phyloP scores from a whole-genome alignment of 257 asterid species.

The Plantago ovata region DNA sequence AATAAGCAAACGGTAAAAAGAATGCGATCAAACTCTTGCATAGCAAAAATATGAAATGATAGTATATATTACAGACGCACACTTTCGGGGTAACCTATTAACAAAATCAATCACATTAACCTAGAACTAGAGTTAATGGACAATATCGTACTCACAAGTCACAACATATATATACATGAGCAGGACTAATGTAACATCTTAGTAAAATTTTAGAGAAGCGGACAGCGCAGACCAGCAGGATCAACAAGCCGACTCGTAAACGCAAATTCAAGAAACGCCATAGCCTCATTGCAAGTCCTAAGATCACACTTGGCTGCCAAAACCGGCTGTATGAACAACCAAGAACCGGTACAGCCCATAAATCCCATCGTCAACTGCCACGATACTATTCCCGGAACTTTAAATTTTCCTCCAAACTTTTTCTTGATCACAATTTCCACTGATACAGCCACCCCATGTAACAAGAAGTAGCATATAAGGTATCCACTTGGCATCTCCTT shows the following conservation, averaged over 20 bases:
- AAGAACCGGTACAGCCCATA: constrained; percentile 34
- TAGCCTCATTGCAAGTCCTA: constrained; percentile 47
- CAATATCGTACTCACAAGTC: no score
- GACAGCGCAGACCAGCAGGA: constrained; percentile 43
- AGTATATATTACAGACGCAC: no score
- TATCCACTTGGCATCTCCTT: constrained; percentile 43
- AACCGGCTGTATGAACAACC: constrained; percentile 61
- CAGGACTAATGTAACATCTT: no score
- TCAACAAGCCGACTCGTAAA: constrained; percentile 33
- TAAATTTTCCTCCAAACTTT: constrained; percentile 3
- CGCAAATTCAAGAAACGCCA: constrained; percentile 50
- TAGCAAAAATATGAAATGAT: no score
- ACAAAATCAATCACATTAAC: no score
- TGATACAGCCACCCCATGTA: constrained; percentile 39
- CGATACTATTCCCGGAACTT: constrained; percentile 28
- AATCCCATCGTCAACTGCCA: constrained; percentile 36
- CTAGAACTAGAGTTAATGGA: no score
- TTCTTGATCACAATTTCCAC: constrained; percentile 36
- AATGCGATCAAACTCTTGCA: no score
- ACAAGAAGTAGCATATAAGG: constrained; percentile 33
- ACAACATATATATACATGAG: no score
- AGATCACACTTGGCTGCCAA: constrained; percentile 33
- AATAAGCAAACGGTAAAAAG: no score
- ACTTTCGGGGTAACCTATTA: no score
- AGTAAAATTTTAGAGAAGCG: constrained; percentile 26